Evolutionary conservation across 129 eudicot genomes (phyloP), one percentile per base, ranked within the genome.

Genomic region (Flaveria sonorensis): DNA sequence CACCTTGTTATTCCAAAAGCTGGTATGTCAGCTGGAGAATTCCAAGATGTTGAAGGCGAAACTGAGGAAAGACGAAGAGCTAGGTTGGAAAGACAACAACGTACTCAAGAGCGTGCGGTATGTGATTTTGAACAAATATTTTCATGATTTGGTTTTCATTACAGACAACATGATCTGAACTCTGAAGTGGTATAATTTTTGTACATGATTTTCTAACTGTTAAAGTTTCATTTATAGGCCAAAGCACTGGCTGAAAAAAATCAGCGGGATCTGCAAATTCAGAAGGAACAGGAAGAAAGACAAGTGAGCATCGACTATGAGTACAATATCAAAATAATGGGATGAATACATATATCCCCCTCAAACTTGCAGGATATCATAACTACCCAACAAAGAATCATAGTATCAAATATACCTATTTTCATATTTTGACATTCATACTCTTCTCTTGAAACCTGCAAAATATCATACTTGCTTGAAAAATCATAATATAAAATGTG

Each of bases 231-330:
- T 73, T 51, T 63, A 48, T 84, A 93, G 98, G 92, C 92, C 67
- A 90, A 90, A 86, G 98, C 98, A 66, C 76, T 93, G 83, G 98
- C 96, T 74, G 98, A 90, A 70, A 93, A 90, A 85, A 93, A 93
- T 82, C 86, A 90, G 75, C 86, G 98, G 16, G 98, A 93, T 60
- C 84, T 90, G 78, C 97, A 90, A 74, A 80, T 76, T 76, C 97
- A 84, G 83, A 88, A 72, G 68, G 97, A 93, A 56, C 98, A 88
- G 57, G 96, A 89, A 62, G 97, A 93, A 84, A 85, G 88, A 93
- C 86, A 87, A 75, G 98, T 93, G 74, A 88, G 97, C 74, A 64
- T 47, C 46, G 10, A 28, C 26, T 26, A 55, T 28, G 26, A 66
- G 16, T 40, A 39, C 15, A 66, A 18, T 36, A 66, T 36, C n/a